Conservation (phyloP, 2,329 filamentous ascomycete species). For the Aspergillus phoenicis region DNA sequence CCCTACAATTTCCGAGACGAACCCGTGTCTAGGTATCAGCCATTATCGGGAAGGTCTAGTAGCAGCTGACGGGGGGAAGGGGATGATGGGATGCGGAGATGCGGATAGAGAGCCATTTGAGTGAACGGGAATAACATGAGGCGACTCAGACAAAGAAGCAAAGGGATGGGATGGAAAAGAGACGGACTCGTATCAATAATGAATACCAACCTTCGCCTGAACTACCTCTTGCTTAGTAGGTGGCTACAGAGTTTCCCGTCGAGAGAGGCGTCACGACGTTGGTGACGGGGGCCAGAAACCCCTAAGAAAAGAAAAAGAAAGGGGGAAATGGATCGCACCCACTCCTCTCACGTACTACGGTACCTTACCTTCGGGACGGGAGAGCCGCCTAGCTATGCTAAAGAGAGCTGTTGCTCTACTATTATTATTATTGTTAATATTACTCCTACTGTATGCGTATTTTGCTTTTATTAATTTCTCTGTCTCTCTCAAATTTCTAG, state of each 20-base stretch:
- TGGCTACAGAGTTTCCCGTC: neutral
- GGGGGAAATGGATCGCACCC: conserved; percentile 26
- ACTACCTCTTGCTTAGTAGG: neutral
- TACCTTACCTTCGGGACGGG: conserved; percentile 38
- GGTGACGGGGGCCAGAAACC: conserved; percentile 21
- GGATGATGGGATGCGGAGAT: neutral
- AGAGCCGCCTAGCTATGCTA: conserved; percentile 34
- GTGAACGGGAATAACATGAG: neutral
- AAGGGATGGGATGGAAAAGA: neutral
- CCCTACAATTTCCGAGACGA: conserved; percentile 10
- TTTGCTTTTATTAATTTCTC: conserved; percentile 18
- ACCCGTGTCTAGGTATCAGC: conserved; percentile 10
- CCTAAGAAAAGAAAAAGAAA: conserved; percentile 28
- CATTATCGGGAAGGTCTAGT: conserved; percentile 5
- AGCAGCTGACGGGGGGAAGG: neutral
- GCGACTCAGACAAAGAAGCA: conserved; percentile 1
- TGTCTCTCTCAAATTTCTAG: conserved; percentile 10
- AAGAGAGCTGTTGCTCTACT: conserved; percentile 16
- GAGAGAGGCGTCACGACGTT: conserved; percentile 12
- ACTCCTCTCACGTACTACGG: conserved; percentile 23
- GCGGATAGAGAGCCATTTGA: neutral
- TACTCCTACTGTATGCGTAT: conserved; percentile 18
- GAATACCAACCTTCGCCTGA: neutral
- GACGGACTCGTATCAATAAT: neutral
- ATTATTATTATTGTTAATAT: conserved; percentile 12